Percentiles rank a stretch among this genome's conserved stretches.
These are phyloP conservation scores for Mycena sanguinolenta DNA, from an alignment of 768 basidiomycete genomes.

Conservation along the genomic window DNA sequence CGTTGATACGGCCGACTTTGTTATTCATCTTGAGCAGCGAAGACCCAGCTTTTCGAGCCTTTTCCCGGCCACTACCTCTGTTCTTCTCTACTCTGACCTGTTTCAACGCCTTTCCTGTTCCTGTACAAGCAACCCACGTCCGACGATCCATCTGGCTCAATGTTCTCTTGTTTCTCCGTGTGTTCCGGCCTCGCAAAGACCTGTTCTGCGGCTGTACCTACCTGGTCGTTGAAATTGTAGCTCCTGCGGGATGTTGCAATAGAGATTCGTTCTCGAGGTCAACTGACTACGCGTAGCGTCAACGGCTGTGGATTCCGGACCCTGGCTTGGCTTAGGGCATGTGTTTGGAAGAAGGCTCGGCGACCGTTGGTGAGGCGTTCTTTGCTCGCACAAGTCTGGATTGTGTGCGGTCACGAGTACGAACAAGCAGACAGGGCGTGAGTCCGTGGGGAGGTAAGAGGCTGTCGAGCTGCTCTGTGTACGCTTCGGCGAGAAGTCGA, in stretches of 20 bases:
- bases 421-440: slow-evolving; percentile 29
- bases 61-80: slow-evolving; percentile 21
- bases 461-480: slow-evolving; percentile 34
- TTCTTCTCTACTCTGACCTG: slow-evolving; percentile 28
- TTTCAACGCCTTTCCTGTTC: slow-evolving; percentile 24
- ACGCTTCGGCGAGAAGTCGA: slow-evolving; percentile 31
- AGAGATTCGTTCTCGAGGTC: slow-evolving; percentile 37
- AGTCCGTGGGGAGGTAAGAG: slow-evolving; percentile 18
- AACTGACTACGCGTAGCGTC: slow-evolving; percentile 26
- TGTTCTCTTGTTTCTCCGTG: slow-evolving; percentile 20
- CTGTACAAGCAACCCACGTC: slow-evolving; percentile 5
- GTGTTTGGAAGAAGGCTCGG: slow-evolving; percentile 27
- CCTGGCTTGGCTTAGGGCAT: slow-evolving; percentile 33
- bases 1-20: slow-evolving; percentile 18
- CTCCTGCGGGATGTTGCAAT: slow-evolving; percentile 31
- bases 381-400: slow-evolving; percentile 12
- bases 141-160: slow-evolving; percentile 25
- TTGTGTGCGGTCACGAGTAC: slow-evolving; percentile 22
- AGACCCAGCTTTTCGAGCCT: slow-evolving; percentile 29
- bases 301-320: slow-evolving; percentile 29
- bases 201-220: slow-evolving; percentile 27
- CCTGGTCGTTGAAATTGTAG: slow-evolving; percentile 33
- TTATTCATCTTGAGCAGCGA: slow-evolving; percentile 29
- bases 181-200: slow-evolving; percentile 28
- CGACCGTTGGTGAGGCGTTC: slow-evolving; percentile 21